Evolutionary conservation across 2,329 filamentous ascomycete genomes (phyloP).

Genomic region (Huntiella bhutanensis): DNA sequence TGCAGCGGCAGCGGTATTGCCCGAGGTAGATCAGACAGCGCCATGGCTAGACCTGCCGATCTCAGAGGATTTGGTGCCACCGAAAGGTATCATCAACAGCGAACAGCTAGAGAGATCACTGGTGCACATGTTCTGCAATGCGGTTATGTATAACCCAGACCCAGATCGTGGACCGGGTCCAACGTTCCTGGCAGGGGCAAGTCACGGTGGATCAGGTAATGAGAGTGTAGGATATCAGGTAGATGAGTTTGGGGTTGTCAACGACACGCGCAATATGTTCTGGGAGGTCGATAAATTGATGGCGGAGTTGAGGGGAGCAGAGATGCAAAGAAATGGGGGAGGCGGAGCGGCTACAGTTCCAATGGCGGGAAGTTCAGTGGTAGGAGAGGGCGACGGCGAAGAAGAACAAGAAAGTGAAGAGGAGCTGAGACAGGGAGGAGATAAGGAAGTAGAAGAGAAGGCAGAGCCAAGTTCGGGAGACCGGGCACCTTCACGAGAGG

Average conservation of each 20-base stretch:
- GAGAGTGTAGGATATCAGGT: slow-evolving; percentile 41
- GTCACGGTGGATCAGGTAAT: slow-evolving; percentile 20
- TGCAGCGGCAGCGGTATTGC: slow-evolving; percentile 39
- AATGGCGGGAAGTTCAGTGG: slow-evolving; percentile 11
- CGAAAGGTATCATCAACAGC: slow-evolving; percentile 81
- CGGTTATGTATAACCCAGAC: slow-evolving; percentile 94
- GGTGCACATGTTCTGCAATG: slow-evolving; percentile 93
- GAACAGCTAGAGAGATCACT: slow-evolving; percentile 83
- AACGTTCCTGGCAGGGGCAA: slow-evolving; percentile 31
- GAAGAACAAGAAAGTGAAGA: no score
- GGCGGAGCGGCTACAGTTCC: slow-evolving; percentile 13
- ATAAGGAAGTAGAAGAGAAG: no score
- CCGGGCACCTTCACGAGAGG: slow-evolving; percentile 17
- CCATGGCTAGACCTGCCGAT: slow-evolving; percentile 46
- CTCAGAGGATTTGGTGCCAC: slow-evolving; percentile 61
- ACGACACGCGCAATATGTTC: slow-evolving; percentile 79
- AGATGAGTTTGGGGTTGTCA: slow-evolving; percentile 72
- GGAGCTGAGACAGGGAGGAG: no score
- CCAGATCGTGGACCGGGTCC: slow-evolving; percentile 50
- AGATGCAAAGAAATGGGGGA: slow-evolving; percentile 31
- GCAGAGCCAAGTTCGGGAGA: background rate
- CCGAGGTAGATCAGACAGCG: slow-evolving; percentile 35
- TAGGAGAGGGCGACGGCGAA: no score
- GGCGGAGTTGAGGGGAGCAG: slow-evolving; percentile 55
- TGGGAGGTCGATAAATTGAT: slow-evolving; percentile 67